These are phyloP conservation scores for Sarcodon sp. DNA, from an alignment of 768 basidiomycete species.

Conservation along the genomic window DNA sequence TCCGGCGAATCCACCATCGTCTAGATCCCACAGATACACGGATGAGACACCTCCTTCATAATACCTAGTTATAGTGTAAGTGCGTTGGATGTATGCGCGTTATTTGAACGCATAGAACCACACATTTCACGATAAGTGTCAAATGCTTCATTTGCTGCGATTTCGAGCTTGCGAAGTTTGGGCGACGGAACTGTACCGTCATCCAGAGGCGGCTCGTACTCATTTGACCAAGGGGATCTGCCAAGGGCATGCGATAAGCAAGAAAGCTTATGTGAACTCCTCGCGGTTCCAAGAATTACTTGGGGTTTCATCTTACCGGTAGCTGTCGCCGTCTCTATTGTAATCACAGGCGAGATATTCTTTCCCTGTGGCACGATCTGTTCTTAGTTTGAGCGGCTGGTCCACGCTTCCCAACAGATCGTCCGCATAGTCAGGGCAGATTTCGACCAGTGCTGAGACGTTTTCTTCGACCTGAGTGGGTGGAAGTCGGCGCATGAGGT, in stretches of 20 bases:
- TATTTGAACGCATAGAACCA: conserved; percentile 10
- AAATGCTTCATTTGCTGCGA: conserved; percentile 91
- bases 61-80: conserved; percentile 40
- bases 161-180: conserved; percentile 83
- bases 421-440: conserved; percentile 90
- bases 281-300: no score
- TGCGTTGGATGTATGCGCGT: neutral
- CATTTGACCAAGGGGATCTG: conserved; percentile 98
- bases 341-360: conserved; percentile 94
- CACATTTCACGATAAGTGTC: conserved; percentile 95
- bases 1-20: conserved; percentile 93
- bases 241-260: neutral
- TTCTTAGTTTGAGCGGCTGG: conserved; percentile 76
- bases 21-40: conserved; percentile 96
- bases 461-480: conserved; percentile 84
- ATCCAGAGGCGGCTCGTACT: conserved; percentile 82
- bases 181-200: conserved; percentile 81
- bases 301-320: conserved; percentile 36
- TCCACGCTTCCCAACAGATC: conserved; percentile 93
- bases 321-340: conserved; percentile 85
- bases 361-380: conserved; percentile 67
- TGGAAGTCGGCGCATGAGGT: conserved; percentile 92
- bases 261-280: no score
- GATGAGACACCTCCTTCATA: conserved; percentile 97
- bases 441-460: conserved; percentile 63